phyloP scores from a whole-genome alignment of 129 eudicot species.

The Tagetes erecta region DNA sequence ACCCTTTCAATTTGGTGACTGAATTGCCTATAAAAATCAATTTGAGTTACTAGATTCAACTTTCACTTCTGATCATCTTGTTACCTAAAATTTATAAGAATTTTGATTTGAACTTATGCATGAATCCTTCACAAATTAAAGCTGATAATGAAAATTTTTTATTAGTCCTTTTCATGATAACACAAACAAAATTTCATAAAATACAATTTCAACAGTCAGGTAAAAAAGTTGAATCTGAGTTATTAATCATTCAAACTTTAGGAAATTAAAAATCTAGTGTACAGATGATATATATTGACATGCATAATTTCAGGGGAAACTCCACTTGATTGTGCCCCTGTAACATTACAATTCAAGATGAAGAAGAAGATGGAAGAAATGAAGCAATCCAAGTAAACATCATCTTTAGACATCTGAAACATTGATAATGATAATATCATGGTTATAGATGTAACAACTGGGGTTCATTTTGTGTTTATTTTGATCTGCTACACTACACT shows the following conservation, averaged over 20 bases:
- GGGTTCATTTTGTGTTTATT: constrained; percentile 20
- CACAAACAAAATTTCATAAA: background rate
- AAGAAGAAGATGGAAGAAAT: constrained; percentile 72
- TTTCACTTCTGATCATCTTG: background rate
- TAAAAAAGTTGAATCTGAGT: background rate
- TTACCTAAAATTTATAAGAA: background rate
- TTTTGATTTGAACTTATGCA: constrained; percentile 8
- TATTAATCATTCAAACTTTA: background rate
- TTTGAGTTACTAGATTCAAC: constrained; percentile 1
- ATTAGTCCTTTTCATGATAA: background rate
- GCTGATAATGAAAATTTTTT: background rate
- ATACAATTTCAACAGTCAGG: background rate
- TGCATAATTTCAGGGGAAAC: constrained; percentile 68
- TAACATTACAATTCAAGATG: constrained; percentile 87
- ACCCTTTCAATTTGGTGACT: constrained; percentile 7
- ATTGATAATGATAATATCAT: constrained; percentile 8
- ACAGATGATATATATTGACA: background rate
- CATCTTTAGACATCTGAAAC: background rate
- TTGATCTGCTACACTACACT: background rate
- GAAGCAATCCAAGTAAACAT: constrained; percentile 28
- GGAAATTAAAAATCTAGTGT: background rate
- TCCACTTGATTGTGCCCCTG: constrained; percentile 96
- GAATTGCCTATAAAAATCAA: constrained; percentile 1
- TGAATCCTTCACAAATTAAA: constrained; percentile 3
- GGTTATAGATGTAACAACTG: constrained; percentile 7